Base-by-base conservation (phyloP, 345 rosid genomes). In the Excoecaria cochinchinensis region DNA sequence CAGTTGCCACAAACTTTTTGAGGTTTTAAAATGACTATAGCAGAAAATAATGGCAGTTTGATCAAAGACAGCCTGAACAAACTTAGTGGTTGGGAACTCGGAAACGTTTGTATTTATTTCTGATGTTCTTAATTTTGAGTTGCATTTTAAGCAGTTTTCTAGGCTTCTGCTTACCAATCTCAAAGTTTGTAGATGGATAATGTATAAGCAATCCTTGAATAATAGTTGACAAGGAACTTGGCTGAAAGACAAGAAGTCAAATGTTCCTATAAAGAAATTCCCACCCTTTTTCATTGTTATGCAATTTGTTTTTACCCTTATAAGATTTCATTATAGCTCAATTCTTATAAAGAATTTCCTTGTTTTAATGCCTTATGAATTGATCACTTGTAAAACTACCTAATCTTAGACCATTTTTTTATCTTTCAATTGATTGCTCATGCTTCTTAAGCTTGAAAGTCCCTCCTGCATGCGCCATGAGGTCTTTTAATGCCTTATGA, bases 161-260 rank as follows among this genome's bases (percentile, higher is more conserved):
- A 67, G 84, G 76, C 65, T 78, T 58, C 61, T 74, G 81, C 71
- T 59, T 69, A 66, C 74, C 69, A 16, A 77, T 56, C 40, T 69
- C 6, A 73, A 73, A 75, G 65, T 19, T 78, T 67, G 44, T 25
- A 53, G 56, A 80, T 70, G 58, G 48, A 69, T 61, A 65, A 76
- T 81, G 84, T 79, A 82, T 70, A 83, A 83, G 80, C 78, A 67
- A 79, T 70, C 72, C 24, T 66, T 71, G 75, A 80, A 85, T 82
- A 80, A 83, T 74, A 82, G 79, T 67, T 61, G 71, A 75, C 48
- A 42, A 63, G 74, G 79, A 59, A 82, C 71, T 39, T 39, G 85
- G 79, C 78, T 76, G 47, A 59, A 74, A 80, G 79, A 73, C 84
- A 75, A 19, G 59, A 53, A 75, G 79, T 56, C 55, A 46, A 71